Conservation (phyloP, 2,329 filamentous ascomycete species). For the Chaetothyriales sp. region DNA sequence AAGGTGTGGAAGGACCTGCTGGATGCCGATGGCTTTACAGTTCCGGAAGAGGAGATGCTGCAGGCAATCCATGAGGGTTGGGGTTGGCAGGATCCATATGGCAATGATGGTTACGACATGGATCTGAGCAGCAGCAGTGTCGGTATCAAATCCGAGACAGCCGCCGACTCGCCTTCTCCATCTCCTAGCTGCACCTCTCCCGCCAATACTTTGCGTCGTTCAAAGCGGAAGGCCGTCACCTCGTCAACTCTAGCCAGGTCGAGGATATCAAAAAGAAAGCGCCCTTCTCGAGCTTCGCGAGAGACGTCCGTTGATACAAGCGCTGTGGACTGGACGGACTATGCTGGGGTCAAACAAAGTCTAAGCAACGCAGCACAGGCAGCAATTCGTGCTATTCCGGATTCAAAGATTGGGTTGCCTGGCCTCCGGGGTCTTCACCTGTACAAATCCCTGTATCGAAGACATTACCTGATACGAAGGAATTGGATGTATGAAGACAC, state of each 20-base stretch:
- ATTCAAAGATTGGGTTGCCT: slow-evolving; percentile 63
- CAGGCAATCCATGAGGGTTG: slow-evolving; percentile 81
- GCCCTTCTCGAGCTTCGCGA: slow-evolving; percentile 25
- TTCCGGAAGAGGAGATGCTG: slow-evolving; percentile 69
- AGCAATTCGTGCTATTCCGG: slow-evolving; percentile 66
- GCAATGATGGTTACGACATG: slow-evolving; percentile 58
- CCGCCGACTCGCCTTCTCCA: slow-evolving; percentile 8
- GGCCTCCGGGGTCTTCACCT: slow-evolving; percentile 73
- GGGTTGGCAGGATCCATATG: slow-evolving; percentile 88
- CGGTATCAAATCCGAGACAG: slow-evolving; percentile 26
- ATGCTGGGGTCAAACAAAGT: slow-evolving; percentile 50
- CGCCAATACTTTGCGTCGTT: slow-evolving; percentile 18
- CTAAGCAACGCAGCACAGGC: slow-evolving; percentile 75
- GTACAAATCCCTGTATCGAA: slow-evolving; percentile 89
- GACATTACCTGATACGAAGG: slow-evolving; percentile 76
- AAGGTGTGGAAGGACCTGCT: slow-evolving; percentile 90
- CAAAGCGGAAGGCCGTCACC: slow-evolving; percentile 35
- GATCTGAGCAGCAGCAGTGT: slow-evolving; percentile 50
- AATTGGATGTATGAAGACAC: slow-evolving; percentile 78
- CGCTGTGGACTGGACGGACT: slow-evolving; percentile 31
- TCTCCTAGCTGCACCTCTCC: slow-evolving; percentile 5
- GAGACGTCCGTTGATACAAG: slow-evolving; percentile 26
- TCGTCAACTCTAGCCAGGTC: neutral
- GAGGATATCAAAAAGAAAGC: slow-evolving; percentile 37
- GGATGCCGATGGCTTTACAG: slow-evolving; percentile 62